Evolutionary conservation across 768 basidiomycete genomes (phyloP).

Genomic region (Agaricus blazei): DNA sequence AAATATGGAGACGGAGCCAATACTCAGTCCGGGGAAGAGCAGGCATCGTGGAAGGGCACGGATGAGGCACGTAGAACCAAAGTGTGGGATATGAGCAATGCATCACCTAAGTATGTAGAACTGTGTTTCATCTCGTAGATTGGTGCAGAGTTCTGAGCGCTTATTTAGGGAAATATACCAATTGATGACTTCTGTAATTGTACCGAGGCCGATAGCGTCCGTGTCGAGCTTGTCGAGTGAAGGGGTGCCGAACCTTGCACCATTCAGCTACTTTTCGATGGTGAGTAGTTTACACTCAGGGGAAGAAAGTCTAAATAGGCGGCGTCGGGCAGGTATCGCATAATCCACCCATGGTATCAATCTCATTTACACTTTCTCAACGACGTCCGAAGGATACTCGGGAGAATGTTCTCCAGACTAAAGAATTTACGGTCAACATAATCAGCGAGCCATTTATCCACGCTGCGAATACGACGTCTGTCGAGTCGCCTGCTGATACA

Average conservation of each 20-base stretch:
- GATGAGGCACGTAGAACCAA: conserved; percentile 19
- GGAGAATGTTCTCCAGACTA: conserved; percentile 58
- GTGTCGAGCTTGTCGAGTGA: conserved; percentile 52
- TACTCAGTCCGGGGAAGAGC: conserved; percentile 17
- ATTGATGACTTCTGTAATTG: conserved; percentile 51
- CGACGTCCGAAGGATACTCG: conserved; percentile 54
- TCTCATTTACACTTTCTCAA: conserved; percentile 48
- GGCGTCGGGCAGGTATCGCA: conserved; percentile 43
- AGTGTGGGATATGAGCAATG: conserved; percentile 34
- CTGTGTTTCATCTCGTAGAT: conserved; percentile 1
- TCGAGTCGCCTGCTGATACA: conserved; percentile 47
- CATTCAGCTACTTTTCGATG: conserved; percentile 71
- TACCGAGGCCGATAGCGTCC: conserved; percentile 66
- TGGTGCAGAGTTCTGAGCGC: not conserved
- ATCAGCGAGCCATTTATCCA: conserved; percentile 64
- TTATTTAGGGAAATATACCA: conserved; percentile 36
- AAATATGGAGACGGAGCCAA: conserved; percentile 33
- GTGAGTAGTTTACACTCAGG: conserved; percentile 20
- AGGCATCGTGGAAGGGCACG: conserved; percentile 19
- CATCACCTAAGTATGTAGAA: conserved; percentile 21
- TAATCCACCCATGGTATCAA: conserved; percentile 60
- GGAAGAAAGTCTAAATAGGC: not conserved
- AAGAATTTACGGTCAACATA: conserved; percentile 67
- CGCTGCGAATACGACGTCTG: conserved; percentile 49
- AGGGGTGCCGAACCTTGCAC: conserved; percentile 56